Conservation (phyloP, 2,329 filamentous ascomycete genomes). For the Nectriaceae sp. region DNA sequence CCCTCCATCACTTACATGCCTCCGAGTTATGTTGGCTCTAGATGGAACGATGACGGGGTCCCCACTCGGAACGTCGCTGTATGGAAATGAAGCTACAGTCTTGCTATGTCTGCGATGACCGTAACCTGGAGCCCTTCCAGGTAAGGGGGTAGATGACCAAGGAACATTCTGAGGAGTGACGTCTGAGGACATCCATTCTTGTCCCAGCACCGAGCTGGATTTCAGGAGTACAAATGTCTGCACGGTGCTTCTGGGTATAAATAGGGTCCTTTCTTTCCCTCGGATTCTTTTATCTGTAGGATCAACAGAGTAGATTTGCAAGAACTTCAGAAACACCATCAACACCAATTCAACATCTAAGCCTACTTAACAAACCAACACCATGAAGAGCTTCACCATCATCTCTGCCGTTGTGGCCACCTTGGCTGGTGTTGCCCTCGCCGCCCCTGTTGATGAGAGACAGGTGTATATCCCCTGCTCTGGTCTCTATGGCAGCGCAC, state of each 20-base stretch:
- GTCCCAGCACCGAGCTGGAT: too few species aligned
- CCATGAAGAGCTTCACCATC: slow-evolving; percentile 34
- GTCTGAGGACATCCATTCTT: too few species aligned
- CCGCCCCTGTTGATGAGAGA: slow-evolving; percentile 36
- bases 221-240: too few species aligned
- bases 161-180: too few species aligned
- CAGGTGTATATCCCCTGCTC: slow-evolving; percentile 42
- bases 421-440: slow-evolving; percentile 22
- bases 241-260: neutral
- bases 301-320: neutral
- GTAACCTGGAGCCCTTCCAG: too few species aligned
- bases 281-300: neutral
- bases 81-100: too few species aligned
- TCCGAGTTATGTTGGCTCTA: neutral
- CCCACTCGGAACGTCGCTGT: too few species aligned
- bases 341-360: neutral
- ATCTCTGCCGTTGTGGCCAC: slow-evolving; percentile 25
- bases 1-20: neutral
- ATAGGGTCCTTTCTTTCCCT: neutral
- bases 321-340: neutral
- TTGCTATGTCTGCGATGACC: too few species aligned
- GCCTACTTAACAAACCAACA: slow-evolving; percentile 6
- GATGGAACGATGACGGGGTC: too few species aligned
- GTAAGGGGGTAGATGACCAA: too few species aligned
- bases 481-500: slow-evolving; percentile 44